Base-by-base conservation (phyloP, 495 filamentous ascomycete species). In the Talaromyces liani region DNA sequence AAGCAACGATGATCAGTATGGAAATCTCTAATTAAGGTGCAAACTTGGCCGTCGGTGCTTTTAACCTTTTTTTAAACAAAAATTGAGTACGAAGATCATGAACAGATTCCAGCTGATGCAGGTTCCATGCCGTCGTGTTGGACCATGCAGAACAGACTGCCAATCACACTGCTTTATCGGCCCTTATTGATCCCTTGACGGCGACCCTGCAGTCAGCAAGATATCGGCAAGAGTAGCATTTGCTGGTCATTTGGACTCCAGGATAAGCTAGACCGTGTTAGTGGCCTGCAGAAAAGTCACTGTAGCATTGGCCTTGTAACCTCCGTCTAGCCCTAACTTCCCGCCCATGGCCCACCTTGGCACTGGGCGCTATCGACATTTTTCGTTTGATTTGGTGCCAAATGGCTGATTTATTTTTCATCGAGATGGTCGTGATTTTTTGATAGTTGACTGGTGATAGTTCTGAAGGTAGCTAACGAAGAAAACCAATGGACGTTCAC, bases 301-400 rank as follows among this genome's bases (percentile, higher is more conserved):
- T 24, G 60, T 62, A 62, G 47, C 60, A 62, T 62, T 54, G 25
- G 47, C 20, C 47, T 62, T 62, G 60, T 54, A 51, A 62, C 60
- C 60, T 62, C 60, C 60, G 36, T 62, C 25, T 51, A 62, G 60
- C 60, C 60, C 60, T 62, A 62, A 47, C 41, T 34, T 62, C 60
- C 5, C 60, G 27, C 29, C 5, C 3, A 29, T 24, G 45, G 60
- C 60, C 60, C 60, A 62, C 45, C 51, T 22, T 14, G n/a, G 25
- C 16, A 34, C 39, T 56, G 22, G 24, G 22, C 16, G 12, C 36
- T 14, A 2, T 41, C 36, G 36, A 41, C 10, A 9, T 12, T 54
- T 7, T 54, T 54, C 18, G 24, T 54, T 6, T 54, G 7, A 5
- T 22, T 20, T 54, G 12, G 14, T 16, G 16, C 36, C 36, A 41